A percentile compares a stretch with the other conserved stretches of the same genome.
Evolutionary conservation across 164 flowering plant genomes (phyloP).

Genomic region (Magnolia changhungtana): DNA sequence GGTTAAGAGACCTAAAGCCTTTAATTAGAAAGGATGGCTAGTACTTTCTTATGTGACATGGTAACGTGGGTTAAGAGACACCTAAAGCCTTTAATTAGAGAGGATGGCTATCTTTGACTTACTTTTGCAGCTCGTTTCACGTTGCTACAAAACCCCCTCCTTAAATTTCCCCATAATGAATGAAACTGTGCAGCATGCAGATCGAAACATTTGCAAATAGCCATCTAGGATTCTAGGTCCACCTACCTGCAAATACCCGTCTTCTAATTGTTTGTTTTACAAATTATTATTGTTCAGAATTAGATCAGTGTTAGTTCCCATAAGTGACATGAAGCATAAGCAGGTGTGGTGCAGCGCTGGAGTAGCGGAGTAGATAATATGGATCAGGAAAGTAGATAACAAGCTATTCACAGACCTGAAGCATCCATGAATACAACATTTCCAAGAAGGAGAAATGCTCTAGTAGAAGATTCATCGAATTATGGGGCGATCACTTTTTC

Average conservation of each 20-base stretch:
- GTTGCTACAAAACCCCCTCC: neutral
- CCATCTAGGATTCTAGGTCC: no score
- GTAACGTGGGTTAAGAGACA: no score
- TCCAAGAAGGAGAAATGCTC: no score
- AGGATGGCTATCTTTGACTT: no score
- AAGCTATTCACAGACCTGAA: neutral
- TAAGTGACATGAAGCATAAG: neutral
- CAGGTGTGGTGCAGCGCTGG: neutral
- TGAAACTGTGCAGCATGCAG: neutral
- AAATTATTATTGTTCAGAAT: neutral
- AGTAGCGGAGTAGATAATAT: neutral
- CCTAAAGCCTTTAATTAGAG: no score
- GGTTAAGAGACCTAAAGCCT: no score
- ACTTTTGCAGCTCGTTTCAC: neutral
- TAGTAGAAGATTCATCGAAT: no score
- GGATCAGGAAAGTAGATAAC: neutral
- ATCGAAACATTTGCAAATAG: neutral
- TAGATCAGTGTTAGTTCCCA: neutral
- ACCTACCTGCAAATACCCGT: no score
- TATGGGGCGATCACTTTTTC: neutral
- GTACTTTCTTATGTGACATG: no score
- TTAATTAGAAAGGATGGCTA: no score
- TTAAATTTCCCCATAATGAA: neutral
- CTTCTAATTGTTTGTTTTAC: neutral
- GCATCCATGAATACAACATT: no score